Base-by-base conservation (phyloP, 371 early-diverging fungal species). In the Mortierella sp. region DNA sequence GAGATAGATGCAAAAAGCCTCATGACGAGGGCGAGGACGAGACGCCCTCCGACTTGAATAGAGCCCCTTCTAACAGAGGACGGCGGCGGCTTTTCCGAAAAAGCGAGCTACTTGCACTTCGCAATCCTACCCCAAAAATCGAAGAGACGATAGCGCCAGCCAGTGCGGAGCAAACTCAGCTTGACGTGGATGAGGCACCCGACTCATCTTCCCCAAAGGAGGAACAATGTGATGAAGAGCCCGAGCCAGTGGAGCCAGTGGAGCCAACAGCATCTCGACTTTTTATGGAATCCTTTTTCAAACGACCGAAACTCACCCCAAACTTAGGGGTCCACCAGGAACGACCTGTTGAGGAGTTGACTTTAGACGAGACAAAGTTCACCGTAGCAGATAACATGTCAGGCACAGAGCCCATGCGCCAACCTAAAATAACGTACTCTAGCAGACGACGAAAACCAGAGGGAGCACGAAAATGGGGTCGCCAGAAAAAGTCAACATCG, bases 321-420 rank as follows among this genome's bases (percentile, higher is more conserved):
- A 52, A 18, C 0, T 16, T 43, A 18, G 48, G 47, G 3, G 71
- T 43, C 30, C 44, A 30, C 9, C 15, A 16, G 4, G 45, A 37
- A 15, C 44, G 7, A 25, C 46, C 18, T 15, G 43, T 11, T 47
- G 53, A 29, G 37, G 30, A 19, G 18, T 57, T 1, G 47, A n/a
- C n/a, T 4, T 55, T 30, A 5, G 37, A 37, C 29, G 64, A 60
- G 47, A 74, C 74, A 4, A 58, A 74, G 16, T 65, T 70, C 44
- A 74, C 64, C 52, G 29, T 28, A 9, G 26, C n/a, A 16, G n/a
- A 7, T 16, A 1, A 18, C 12, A 7, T 7, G 29, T 18, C 29
- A 16, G 26, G 16, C 57, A 18, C 7, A 15, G 14, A 15, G 57
- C 30, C 57, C 57, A 57, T 29, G 30, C 30, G n/a, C 26, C 9